These are phyloP conservation scores for Podosphaera leucotricha DNA, from an alignment of 2,329 filamentous ascomycete genomes.

Conservation along the genomic window DNA sequence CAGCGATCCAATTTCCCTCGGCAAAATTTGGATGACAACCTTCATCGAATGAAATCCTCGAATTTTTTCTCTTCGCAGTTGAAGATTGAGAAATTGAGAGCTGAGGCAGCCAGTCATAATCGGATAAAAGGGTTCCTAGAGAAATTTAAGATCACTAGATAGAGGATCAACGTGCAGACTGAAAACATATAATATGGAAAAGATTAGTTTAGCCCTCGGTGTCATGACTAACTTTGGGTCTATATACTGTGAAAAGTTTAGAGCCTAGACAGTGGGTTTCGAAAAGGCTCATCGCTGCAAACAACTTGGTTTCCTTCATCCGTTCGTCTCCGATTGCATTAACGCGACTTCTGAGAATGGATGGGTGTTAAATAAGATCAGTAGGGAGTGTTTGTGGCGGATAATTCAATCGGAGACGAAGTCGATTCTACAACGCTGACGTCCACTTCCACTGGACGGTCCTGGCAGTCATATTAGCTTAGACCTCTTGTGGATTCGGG, in stretches of 20 bases:
- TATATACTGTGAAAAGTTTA: neutral
- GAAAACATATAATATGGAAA: neutral
- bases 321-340: neutral
- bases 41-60: neutral
- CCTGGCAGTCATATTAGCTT: neutral
- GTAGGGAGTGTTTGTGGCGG: neutral
- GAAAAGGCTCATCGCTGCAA: neutral
- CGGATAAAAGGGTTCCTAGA: neutral
- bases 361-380: neutral
- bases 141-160: neutral
- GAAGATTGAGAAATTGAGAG: neutral
- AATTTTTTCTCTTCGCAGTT: neutral
- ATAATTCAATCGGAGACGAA: neutral
- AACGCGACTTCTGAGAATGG: neutral
- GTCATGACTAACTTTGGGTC: neutral
- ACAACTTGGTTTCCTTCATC: neutral
- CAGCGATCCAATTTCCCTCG: neutral
- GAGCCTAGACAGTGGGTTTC: neutral
- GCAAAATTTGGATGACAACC: neutral
- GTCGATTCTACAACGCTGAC: neutral
- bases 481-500: neutral
- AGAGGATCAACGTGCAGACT: neutral
- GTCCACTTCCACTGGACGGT: neutral
- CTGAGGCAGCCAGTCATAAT: neutral
- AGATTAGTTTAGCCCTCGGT: neutral